phyloP scores from a whole-genome alignment of 2,329 filamentous ascomycete species.

The Coniella lustricola region DNA sequence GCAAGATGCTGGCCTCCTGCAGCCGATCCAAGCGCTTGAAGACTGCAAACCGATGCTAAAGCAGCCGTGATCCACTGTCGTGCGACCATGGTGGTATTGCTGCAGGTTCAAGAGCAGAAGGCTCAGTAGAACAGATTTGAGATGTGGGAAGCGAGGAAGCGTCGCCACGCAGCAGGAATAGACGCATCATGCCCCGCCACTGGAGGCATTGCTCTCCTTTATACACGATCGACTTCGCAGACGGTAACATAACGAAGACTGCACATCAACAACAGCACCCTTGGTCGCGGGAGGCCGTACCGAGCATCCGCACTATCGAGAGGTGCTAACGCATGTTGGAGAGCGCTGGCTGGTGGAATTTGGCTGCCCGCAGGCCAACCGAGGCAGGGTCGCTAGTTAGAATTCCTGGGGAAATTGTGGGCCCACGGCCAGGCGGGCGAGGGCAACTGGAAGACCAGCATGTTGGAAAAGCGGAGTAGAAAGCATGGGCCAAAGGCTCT shows the following conservation, averaged over 20 bases:
- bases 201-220: constrained; percentile 4
- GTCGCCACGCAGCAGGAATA: background rate
- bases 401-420: background rate
- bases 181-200: background rate
- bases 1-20: background rate
- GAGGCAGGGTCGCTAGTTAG: background rate
- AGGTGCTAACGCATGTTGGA: constrained; percentile 7
- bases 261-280: background rate
- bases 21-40: background rate
- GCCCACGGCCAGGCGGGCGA: background rate
- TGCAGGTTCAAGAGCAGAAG: background rate
- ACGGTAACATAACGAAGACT: background rate
- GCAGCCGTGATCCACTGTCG: background rate
- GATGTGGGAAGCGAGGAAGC: background rate
- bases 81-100: constrained; percentile 1
- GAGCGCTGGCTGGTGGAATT: constrained; percentile 15
- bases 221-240: background rate
- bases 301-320: constrained; percentile 9
- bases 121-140: background rate
- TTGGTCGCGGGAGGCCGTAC: constrained; percentile 8
- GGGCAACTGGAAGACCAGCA: background rate
- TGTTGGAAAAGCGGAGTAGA: too few species aligned
- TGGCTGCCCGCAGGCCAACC: background rate
- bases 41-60: constrained; percentile 4
- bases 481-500: too few species aligned